These are phyloP conservation scores for Apiospora pterosperma DNA, from an alignment of 2,329 filamentous ascomycete species.

Conservation along the genomic window DNA sequence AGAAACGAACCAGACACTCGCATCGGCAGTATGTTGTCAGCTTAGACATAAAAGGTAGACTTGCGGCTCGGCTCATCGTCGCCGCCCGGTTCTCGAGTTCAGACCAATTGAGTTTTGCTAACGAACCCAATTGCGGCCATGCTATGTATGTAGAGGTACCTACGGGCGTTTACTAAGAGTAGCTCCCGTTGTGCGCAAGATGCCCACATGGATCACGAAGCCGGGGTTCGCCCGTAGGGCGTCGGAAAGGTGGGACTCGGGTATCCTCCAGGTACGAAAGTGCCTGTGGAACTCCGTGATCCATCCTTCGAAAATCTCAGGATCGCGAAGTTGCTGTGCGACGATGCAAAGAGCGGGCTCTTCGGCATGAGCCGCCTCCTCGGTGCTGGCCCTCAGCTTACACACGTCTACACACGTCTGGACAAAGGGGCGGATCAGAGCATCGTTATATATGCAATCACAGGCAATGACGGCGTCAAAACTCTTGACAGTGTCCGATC, in stretches of 20 bases:
- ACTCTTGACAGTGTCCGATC: slow-evolving; percentile 32
- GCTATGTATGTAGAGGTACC: neutral
- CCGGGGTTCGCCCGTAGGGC: slow-evolving; percentile 63
- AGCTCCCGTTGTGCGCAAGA: slow-evolving; percentile 42
- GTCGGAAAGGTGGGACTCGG: slow-evolving; percentile 56
- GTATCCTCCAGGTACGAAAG: slow-evolving; percentile 77
- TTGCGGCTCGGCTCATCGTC: neutral
- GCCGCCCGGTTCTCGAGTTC: neutral
- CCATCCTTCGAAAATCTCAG: slow-evolving; percentile 84
- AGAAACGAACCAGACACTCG: neutral
- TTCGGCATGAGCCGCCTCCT: slow-evolving; percentile 10
- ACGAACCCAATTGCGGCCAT: neutral
- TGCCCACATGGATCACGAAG: slow-evolving; percentile 78
- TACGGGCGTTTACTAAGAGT: neutral
- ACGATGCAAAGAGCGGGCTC: slow-evolving; percentile 70
- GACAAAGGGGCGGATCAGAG: slow-evolving; percentile 78
- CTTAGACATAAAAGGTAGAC: neutral
- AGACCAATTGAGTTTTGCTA: neutral
- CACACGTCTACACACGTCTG: slow-evolving; percentile 76
- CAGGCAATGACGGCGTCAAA: slow-evolving; percentile 79
- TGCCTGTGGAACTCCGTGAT: slow-evolving; percentile 59
- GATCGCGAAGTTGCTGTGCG: slow-evolving; percentile 83
- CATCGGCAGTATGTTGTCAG: neutral
- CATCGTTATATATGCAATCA: slow-evolving; percentile 95
- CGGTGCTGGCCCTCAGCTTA: slow-evolving; percentile 37